Base-by-base conservation (phyloP, 495 filamentous ascomycete genomes). In the Astrothelium subdiscretum region DNA sequence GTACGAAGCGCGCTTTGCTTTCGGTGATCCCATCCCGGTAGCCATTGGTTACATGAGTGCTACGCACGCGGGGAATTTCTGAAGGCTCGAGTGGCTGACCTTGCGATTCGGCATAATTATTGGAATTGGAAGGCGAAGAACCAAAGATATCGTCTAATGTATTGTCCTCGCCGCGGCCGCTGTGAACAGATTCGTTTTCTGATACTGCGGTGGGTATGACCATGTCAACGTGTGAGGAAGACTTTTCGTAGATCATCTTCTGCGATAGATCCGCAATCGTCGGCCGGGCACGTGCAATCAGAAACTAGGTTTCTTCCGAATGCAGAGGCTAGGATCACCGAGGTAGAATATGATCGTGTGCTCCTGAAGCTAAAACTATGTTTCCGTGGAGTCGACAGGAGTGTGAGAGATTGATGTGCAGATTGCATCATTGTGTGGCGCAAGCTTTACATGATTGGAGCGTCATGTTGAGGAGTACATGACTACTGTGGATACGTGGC, bases 11-110 rank as follows among this genome's bases (percentile, higher is more conserved):
- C 15, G 78, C 75, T 72, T 96, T 97, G 22, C 86, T 87, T 2
- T 70, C 68, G 2, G 87, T 77, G 64, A 97, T 83, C 62, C 94
- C 92, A 64, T 92, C 89, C 62, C 92, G 86, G 75, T 97, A 97
- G 58, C 94, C 92, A n/a, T 87, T 84, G 8, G 85, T 96, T 35
- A 82, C 79, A 73, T 97, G 92, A 63, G 83, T 83, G 44, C 80
- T 76, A 63, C 83, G 84, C 15, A 95, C 81, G 59, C 85, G 82
- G n/a, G 87, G 87, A 58, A 91, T 79, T 66, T 94, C 89, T 44
- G 85, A 87, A 22, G 76, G 79, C 61, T 85, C 81, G 3, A n/a
- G 51, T 38, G 59, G 61, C 62, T 52, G 58, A 13, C n/a, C n/a
- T n/a, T n/a, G n/a, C n/a, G n/a, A n/a, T n/a, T n/a, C n/a, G 18